Evolutionary conservation across 2,329 filamentous ascomycete species (phyloP), one percentile per base, ranked within the genome.

Genomic region (Cytospora leucostoma): DNA sequence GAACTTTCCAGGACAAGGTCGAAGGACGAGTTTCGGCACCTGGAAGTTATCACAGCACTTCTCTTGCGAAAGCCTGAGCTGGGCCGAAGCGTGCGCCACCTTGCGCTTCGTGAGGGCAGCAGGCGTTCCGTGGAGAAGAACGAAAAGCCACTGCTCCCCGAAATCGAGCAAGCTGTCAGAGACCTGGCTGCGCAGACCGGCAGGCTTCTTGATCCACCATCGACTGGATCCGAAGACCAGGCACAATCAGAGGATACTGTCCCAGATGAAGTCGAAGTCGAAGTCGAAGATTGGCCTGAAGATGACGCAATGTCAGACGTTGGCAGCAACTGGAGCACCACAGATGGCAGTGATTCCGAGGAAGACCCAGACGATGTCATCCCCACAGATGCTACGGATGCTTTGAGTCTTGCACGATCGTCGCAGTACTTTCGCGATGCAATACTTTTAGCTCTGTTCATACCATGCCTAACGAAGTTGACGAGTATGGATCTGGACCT

Each of bases 271-370:
- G n/a, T 2, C 8, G 44, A 47, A 12, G n/a, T 11, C 17, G 58
- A 60, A 12, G 40, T 53, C 13, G 58, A 35, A 37, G 58, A 54
- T 21, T 32, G 44, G 44, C 53, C 44, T 7, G 37, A 40, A 44
- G n/a, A 47, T 6, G 51, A 61, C 38, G 58, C 27, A 10, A 51
- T 32, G 15, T 61, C 58, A 11, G 58, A 61, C 38, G 32, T 17
- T 8, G 21, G 55, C n/a, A 61, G 58, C 33, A 52, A 55, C 38
- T 61, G 58, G 58, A 61, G 38, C 58, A 61, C 58, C n/a, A 61
- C 58, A 5, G 58, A 61, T 5, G 51, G 51, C 13, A 61, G 51
- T 44, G 51, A 55, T 13, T 33, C 15, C 27, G 58, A 61, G 38
- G 58, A 49, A 13, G 51, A n/a, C 21, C n/a, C 58, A 5, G 58